Conservation (phyloP, 139 green algal genomes). For the Pleodorina starrii region DNA sequence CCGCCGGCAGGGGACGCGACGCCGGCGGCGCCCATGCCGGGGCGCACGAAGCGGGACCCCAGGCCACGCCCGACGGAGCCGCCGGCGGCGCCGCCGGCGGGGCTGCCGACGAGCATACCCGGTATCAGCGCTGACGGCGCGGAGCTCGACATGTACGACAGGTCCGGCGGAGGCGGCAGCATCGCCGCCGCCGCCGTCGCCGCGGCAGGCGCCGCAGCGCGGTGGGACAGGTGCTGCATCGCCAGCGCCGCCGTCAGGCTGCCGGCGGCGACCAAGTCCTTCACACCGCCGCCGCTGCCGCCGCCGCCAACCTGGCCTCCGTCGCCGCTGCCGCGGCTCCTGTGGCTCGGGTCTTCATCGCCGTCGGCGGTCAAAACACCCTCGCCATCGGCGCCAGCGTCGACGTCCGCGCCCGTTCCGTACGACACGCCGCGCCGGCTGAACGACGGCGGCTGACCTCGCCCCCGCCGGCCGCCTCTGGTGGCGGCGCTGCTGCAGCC, state of each 20-base stretch:
- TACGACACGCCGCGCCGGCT: conserved; percentile 4
- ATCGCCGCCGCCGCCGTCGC: not conserved
- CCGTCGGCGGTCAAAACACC: not conserved
- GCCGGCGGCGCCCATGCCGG: not conserved
- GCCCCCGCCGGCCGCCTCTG: not conserved
- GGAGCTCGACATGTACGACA: conserved; percentile 10
- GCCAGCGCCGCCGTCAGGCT: not conserved
- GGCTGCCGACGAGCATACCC: not conserved
- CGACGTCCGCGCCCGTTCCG: not conserved
- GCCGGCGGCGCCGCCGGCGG: not conserved
- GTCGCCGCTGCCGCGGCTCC: not conserved
- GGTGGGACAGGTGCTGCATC: not conserved
- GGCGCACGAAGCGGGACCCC: not conserved
- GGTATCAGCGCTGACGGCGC: not conserved
- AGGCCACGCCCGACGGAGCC: not conserved
- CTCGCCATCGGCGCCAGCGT: not conserved
- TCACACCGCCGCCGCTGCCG: not conserved
- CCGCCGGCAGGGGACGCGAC: not conserved
- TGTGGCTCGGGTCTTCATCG: not conserved
- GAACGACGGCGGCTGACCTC: conserved; percentile 4
- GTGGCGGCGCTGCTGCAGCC: not conserved
- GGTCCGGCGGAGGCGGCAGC: not conserved
- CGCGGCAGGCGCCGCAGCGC: not conserved
- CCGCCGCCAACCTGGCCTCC: not conserved
- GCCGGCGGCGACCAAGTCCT: not conserved